Conservation (phyloP, 1,139 yeast species). For the Saccharomyces hybrid region DNA sequence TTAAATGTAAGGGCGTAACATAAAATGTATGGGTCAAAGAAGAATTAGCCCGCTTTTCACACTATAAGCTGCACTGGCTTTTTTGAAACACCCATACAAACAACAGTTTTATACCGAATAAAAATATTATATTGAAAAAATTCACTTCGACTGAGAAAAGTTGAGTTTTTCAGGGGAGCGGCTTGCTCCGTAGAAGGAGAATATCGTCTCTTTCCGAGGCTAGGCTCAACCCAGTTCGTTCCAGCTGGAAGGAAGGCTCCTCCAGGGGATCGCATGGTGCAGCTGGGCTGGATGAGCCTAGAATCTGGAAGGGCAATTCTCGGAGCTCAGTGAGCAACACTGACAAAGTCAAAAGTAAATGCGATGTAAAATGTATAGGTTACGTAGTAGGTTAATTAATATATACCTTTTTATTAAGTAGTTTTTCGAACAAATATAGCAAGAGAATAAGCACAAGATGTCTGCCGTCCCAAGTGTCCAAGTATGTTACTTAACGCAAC, state of each 20-base stretch:
- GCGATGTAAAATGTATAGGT: neutral
- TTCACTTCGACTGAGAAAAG: too few species aligned
- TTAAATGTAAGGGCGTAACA: neutral
- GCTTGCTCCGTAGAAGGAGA: too few species aligned
- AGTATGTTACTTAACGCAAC: slow-evolving; percentile 38
- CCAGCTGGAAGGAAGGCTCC: neutral
- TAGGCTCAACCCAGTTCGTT: neutral
- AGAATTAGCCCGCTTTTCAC: too few species aligned
- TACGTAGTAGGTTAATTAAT: neutral
- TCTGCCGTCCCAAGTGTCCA: slow-evolving; percentile 62
- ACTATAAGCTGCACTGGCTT: too few species aligned
- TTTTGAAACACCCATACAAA: neutral
- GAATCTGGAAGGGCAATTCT: neutral
- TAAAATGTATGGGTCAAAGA: neutral
- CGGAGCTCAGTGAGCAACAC: neutral
- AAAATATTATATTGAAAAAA: too few species aligned
- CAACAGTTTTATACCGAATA: too few species aligned
- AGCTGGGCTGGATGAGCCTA: neutral
- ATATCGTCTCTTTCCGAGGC: too few species aligned
- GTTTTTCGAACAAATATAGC: slow-evolving; percentile 7
- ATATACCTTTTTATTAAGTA: slow-evolving; percentile 1
- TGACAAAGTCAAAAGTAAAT: neutral
- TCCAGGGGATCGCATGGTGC: too few species aligned
- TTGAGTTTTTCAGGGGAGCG: too few species aligned
- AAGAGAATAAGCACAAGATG: slow-evolving; percentile 29